A percentile compares a stretch with the other conserved stretches of the same genome.
Evolutionary conservation across 2,329 filamentous ascomycete genomes (phyloP).

Genomic region (Neonectria magnoliae): DNA sequence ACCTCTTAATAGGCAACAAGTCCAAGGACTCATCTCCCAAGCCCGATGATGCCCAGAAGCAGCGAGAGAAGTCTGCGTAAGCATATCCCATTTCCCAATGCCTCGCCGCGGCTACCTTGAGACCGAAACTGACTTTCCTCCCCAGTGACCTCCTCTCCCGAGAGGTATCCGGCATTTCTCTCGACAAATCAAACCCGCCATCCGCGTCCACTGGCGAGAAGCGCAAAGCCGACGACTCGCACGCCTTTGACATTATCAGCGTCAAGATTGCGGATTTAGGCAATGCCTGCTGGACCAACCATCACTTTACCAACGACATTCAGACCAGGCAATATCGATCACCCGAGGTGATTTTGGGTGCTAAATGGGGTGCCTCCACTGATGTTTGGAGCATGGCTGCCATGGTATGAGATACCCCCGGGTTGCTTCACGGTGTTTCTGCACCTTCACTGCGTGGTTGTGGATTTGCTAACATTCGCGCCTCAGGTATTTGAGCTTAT

Average conservation of each 20-base stretch:
- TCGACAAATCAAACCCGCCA: slow-evolving; percentile 74
- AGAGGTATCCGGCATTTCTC: slow-evolving; percentile 93
- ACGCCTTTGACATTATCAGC: slow-evolving; percentile 80
- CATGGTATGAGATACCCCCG: slow-evolving; percentile 75
- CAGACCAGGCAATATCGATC: slow-evolving; percentile 97
- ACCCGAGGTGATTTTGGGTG: slow-evolving; percentile 93
- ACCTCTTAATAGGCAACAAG: slow-evolving; percentile 44
- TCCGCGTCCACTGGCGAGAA: slow-evolving; percentile 69
- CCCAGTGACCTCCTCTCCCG: slow-evolving; percentile 85
- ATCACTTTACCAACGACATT: slow-evolving; percentile 99
- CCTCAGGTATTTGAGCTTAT: slow-evolving; percentile 92
- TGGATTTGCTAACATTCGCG: slow-evolving; percentile 20
- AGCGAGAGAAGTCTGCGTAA: slow-evolving; percentile 94
- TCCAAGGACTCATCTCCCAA: slow-evolving; percentile 59
- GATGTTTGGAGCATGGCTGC: slow-evolving; percentile 99
- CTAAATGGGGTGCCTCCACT: slow-evolving; percentile 99
- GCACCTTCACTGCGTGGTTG: not conserved
- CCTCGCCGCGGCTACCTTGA: not conserved
- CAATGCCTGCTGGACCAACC: slow-evolving; percentile 98
- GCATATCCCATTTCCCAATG: slow-evolving; percentile 45
- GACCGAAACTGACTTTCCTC: slow-evolving; percentile 18
- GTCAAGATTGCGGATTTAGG: slow-evolving; percentile 99
- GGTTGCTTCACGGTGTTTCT: not conserved
- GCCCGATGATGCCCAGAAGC: slow-evolving; percentile 75
- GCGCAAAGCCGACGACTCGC: slow-evolving; percentile 67